These are phyloP conservation scores for Globisporangium solare DNA, from an alignment of 352 stramenopile genomes.

Conservation along the genomic window DNA sequence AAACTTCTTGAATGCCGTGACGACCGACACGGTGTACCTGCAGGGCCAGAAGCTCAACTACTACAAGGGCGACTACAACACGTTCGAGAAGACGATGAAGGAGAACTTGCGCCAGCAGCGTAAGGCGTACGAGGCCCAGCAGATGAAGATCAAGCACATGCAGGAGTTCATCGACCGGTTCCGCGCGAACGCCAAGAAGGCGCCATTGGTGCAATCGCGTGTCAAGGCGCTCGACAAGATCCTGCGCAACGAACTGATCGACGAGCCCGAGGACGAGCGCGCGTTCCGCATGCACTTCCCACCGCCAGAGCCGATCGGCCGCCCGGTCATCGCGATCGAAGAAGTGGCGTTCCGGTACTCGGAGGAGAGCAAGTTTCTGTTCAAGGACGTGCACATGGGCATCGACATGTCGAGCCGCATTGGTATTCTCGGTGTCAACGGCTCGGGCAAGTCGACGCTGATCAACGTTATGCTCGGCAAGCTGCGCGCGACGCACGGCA, in stretches of 20 bases:
- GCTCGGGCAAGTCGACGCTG: constrained; percentile 93
- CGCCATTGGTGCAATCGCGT: constrained; percentile 94
- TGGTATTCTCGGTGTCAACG: constrained; percentile 91
- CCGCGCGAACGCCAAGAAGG: constrained; percentile 93
- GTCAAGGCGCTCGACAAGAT: constrained; percentile 93
- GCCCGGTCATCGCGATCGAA: constrained; percentile 94
- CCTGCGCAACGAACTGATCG: constrained; percentile 82
- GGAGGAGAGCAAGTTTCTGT: constrained; percentile 53
- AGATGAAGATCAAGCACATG: constrained; percentile 93
- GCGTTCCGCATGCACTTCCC: constrained; percentile 95
- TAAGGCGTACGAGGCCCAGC: constrained; percentile 84
- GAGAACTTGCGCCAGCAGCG: constrained; percentile 93
- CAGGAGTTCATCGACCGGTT: constrained; percentile 98
- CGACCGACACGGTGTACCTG: constrained; percentile 95
- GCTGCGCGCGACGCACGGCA: constrained; percentile 78
- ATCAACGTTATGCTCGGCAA: constrained; percentile 97
- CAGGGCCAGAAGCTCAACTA: constrained; percentile 90
- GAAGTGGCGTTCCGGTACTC: constrained; percentile 78
- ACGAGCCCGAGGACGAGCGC: constrained; percentile 91
- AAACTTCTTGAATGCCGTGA: constrained; percentile 96
- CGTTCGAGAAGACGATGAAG: constrained; percentile 92
- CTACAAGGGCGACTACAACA: constrained; percentile 96
- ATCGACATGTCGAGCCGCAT: constrained; percentile 95
- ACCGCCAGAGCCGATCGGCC: constrained; percentile 90
- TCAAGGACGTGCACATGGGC: constrained; percentile 93